These are phyloP conservation scores for Phytophthora sansomeana DNA, from an alignment of 352 stramenopile genomes.

Conservation along the genomic window DNA sequence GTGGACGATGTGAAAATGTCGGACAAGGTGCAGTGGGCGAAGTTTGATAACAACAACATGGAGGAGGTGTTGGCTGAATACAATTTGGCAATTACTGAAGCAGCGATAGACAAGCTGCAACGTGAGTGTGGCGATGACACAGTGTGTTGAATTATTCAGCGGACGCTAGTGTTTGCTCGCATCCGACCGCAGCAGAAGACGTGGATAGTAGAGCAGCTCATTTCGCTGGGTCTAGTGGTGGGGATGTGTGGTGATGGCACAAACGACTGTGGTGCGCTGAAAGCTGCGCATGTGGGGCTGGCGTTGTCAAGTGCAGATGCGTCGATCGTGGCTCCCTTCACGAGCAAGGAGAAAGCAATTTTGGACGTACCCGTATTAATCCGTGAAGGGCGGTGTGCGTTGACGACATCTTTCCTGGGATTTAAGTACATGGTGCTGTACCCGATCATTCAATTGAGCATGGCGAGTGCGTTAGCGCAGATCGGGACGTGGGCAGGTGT, in stretches of 20 bases:
- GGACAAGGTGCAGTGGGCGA: slow-evolving; percentile 40
- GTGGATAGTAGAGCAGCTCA: slow-evolving; percentile 63
- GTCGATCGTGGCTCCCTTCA: slow-evolving; percentile 89
- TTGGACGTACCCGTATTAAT: slow-evolving; percentile 77
- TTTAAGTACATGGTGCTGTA: slow-evolving; percentile 65
- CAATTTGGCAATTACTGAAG: slow-evolving; percentile 58
- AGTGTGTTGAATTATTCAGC: slow-evolving; percentile 42
- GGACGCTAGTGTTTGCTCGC: slow-evolving; percentile 60
- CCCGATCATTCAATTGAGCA: slow-evolving; percentile 62
- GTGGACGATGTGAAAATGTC: slow-evolving; percentile 43
- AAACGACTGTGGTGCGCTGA: slow-evolving; percentile 90
- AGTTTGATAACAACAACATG: slow-evolving; percentile 42
- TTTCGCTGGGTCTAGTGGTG: slow-evolving; percentile 46
- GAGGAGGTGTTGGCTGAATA: slow-evolving; percentile 30
- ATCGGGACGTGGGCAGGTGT: slow-evolving; percentile 39
- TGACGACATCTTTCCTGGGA: slow-evolving; percentile 62
- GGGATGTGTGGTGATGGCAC: slow-evolving; percentile 68
- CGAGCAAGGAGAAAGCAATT: slow-evolving; percentile 83
- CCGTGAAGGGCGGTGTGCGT: slow-evolving; percentile 81
- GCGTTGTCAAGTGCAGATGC: slow-evolving; percentile 87
- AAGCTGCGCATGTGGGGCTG: slow-evolving; percentile 85
- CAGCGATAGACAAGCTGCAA: slow-evolving; percentile 49
- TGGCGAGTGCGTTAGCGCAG: slow-evolving; percentile 46
- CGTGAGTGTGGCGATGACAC: slow-evolving; percentile 35
- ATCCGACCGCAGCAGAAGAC: slow-evolving; percentile 59